These are phyloP conservation scores for Cytospora schulzeri DNA, from an alignment of 2,329 filamentous ascomycete genomes.

Conservation along the genomic window DNA sequence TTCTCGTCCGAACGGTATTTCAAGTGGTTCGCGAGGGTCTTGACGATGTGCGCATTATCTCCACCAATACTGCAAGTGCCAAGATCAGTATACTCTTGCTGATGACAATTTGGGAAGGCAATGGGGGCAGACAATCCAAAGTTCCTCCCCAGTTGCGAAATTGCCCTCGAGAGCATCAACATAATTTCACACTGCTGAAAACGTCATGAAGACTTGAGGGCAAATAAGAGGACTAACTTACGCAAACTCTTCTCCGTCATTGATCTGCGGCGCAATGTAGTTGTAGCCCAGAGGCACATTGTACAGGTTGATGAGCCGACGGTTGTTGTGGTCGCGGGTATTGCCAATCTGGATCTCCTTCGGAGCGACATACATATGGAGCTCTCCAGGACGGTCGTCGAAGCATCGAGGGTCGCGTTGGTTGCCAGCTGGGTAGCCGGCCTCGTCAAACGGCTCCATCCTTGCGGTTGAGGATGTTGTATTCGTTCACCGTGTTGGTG, in stretches of 20 bases:
- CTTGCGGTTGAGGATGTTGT: neutral
- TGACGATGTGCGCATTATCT: neutral
- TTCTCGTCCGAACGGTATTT: neutral
- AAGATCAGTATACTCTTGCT: neutral
- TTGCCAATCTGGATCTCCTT: neutral
- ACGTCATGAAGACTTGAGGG: too few relatives aligned
- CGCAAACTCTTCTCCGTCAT: slow-evolving; percentile 10
- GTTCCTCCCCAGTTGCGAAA: neutral
- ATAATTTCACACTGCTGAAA: neutral
- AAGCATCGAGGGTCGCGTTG: neutral
- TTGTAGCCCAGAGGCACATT: neutral
- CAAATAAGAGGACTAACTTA: neutral
- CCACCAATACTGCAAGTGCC: neutral
- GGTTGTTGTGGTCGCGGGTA: neutral
- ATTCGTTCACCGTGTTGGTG: neutral
- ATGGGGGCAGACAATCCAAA: neutral
- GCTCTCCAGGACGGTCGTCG: neutral
- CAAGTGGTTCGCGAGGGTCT: neutral
- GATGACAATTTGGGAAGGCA: neutral
- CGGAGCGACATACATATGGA: neutral
- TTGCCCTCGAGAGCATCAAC: neutral
- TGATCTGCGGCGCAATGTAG: slow-evolving; percentile 10
- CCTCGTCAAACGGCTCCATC: neutral
- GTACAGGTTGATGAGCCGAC: neutral
- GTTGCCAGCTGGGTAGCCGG: neutral